Percentiles rank a stretch among this genome's conserved stretches.
Evolutionary conservation across 495 filamentous ascomycete genomes (phyloP).

Genomic region (Aspergillus kassunensis): DNA sequence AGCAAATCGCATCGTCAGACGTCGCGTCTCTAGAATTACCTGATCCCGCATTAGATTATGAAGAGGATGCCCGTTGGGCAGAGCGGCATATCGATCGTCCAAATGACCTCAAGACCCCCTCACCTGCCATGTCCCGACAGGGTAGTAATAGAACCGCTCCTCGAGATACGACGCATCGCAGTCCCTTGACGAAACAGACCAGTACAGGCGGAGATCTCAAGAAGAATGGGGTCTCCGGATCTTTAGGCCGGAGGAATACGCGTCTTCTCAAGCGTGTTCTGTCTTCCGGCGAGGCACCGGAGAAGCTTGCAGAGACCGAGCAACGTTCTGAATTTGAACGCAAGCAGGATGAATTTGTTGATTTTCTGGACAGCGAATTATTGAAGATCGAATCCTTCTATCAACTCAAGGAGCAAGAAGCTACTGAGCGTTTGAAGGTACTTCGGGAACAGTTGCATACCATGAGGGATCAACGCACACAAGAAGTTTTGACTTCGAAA

Average conservation of each 20-base stretch:
- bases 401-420: slow-evolving; percentile 74
- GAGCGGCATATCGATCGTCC: slow-evolving; percentile 15
- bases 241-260: slow-evolving; percentile 23
- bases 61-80: slow-evolving; percentile 27
- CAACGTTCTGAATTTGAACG: slow-evolving; percentile 48
- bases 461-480: slow-evolving; percentile 74
- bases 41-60: slow-evolving; percentile 62
- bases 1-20: slow-evolving; percentile 27
- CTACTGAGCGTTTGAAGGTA: slow-evolving; percentile 60
- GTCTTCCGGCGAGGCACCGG: slow-evolving; percentile 25
- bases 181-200: slow-evolving; percentile 13
- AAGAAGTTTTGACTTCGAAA: slow-evolving; percentile 53
- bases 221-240: slow-evolving; percentile 15
- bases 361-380: slow-evolving; percentile 74
- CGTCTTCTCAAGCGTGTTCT: slow-evolving; percentile 38
- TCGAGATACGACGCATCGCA: slow-evolving; percentile 9
- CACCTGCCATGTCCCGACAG: slow-evolving; percentile 27
- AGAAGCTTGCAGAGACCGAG: slow-evolving; percentile 36
- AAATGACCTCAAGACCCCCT: slow-evolving; percentile 19
- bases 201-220: slow-evolving; percentile 12
- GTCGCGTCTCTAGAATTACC: slow-evolving; percentile 63
- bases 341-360: slow-evolving; percentile 72
- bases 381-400: slow-evolving; percentile 85
- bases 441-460: slow-evolving; percentile 79
- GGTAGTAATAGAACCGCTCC: slow-evolving; percentile 14